Evolutionary conservation across 1,284 basidiomycete species (phyloP), one percentile per base, ranked within the genome.

Genomic region (Neonothopanus nambi): DNA sequence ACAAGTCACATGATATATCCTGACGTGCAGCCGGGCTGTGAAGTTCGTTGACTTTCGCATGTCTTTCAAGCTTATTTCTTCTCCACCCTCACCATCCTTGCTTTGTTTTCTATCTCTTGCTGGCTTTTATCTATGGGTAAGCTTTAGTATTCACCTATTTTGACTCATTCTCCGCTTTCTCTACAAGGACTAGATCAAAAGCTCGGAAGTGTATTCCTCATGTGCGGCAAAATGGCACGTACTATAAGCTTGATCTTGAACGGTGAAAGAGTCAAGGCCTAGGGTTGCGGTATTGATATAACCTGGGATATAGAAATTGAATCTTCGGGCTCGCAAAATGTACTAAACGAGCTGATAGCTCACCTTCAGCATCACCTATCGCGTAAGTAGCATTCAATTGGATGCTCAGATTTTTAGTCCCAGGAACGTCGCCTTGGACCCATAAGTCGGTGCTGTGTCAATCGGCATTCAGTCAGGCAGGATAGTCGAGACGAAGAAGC

Each of bases 171-270:
- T 9, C 41, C 2, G 20, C 36, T 4, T 17, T 24, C 11, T 38
- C 36, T 5, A 26, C 23, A 9, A 13, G n/a, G 35, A 39, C 35
- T 37, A 18, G 13, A 37, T 18, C 39, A 3, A 40, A 21, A 9
- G 39, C 17, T 40, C 20, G 30, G 30, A 33, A 20, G 33, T 5
- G 33, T 39, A n/a, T 24, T 4, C 13, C 36, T 11, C 30, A 7
- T n/a, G n/a, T n/a, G 17, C 24, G 24, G 28, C 23, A 39, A 24
- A 40, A 37, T 3, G 18, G 6, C 13, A 38, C 47, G 12, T 11
- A 49, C 47, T 12, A 28, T 49, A 49, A 13, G 36, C 47, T 28
- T 49, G 47, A 18, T 49, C 17, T 18, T 38, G 5, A 35, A 49
- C 17, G 18, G 37, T 40, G 37, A 49, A 39, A 5, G 17, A 17